Evolutionary conservation across 208 protist genomes (phyloP), one percentile per base, ranked within the genome.

Genomic region (Jaenimonas drosophilae): DNA sequence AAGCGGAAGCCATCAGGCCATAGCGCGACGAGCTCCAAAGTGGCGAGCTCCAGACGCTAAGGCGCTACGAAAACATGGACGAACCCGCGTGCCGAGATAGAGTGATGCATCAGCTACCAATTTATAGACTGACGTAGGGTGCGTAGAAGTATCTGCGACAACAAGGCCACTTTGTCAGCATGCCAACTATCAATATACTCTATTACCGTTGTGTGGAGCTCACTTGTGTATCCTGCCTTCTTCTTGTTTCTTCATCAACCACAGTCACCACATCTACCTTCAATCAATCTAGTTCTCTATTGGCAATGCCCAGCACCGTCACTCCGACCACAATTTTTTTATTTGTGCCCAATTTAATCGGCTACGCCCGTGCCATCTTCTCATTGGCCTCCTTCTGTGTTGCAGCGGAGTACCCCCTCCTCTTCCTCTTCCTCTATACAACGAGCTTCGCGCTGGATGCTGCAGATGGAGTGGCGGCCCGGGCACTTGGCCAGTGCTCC

Each of bases 261-360:
- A 34, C 30, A 34, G 14, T 14, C 7, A 34, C 30, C 7, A 7
- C 9, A 34, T 34, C 14, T 7, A 34, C 9, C 30, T 14, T 34
- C 30, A 34, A n/a, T 34, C 30, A 34, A n/a, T 34, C 30, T 34
- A n/a, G 30, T 41, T 41, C 23, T 11, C 29, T 44, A 20, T n/a
- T n/a, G n/a, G n/a, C n/a, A n/a, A n/a, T n/a, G n/a, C n/a, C n/a
- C n/a, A n/a, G 30, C 14, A 34, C 30, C 14, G 30, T 34, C 30
- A 34, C 30, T 34, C 7, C 11, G n/a, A n/a, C n/a, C n/a, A 56
- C 57, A 25, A 55, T 92, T 12, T 74, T 63, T 36, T 54, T 84
- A 30, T 96, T 89, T 37, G 81, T 90, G 45, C 92, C 92, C 11
- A 97, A 97, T 46, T 34, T 97, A 4, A 96, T 96, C 46, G 93